phyloP scores from a whole-genome alignment of 805 yeast species.

The Candida tammaniensis region DNA sequence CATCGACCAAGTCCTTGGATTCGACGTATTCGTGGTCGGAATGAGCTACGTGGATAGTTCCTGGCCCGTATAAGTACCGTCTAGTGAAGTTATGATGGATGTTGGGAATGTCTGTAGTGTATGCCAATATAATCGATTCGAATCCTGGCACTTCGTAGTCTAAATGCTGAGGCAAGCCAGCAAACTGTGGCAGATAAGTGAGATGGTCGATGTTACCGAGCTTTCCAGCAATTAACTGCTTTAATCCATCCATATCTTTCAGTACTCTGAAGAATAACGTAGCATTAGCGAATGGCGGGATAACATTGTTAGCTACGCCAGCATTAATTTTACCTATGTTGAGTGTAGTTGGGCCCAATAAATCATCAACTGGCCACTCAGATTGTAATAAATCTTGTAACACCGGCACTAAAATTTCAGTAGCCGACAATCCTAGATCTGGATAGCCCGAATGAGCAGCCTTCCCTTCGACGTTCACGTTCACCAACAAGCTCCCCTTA shows the following conservation, averaged over 20 bases:
- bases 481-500: slow-evolving; percentile 52
- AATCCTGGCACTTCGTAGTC: slow-evolving; percentile 67
- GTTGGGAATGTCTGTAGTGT: slow-evolving; percentile 43
- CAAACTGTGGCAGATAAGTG: slow-evolving; percentile 13
- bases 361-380: slow-evolving; percentile 48
- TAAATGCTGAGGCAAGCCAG: slow-evolving; percentile 42
- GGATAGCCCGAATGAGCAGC: slow-evolving; percentile 73
- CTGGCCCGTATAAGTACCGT: slow-evolving; percentile 65
- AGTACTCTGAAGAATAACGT: slow-evolving; percentile 53
- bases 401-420: slow-evolving; percentile 50
- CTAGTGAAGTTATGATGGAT: slow-evolving; percentile 20
- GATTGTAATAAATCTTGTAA: slow-evolving; percentile 43
- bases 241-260: slow-evolving; percentile 38
- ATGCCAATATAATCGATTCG: slow-evolving; percentile 48
- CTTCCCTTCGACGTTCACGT: slow-evolving; percentile 48
- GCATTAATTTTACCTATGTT: slow-evolving; percentile 58
- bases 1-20: slow-evolving; percentile 42
- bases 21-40: slow-evolving; percentile 54
- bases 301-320: slow-evolving; percentile 66
- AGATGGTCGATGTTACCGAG: slow-evolving; percentile 27
- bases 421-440: slow-evolving; percentile 62
- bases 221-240: slow-evolving; percentile 30
- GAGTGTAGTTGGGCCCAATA: slow-evolving; percentile 59
- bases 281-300: slow-evolving; percentile 58
- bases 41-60: slow-evolving; percentile 60